Percentiles rank a stretch among this genome's conserved stretches.
phyloP scores from a whole-genome alignment of 805 yeast species.

The Metschnikowia drakensbergensis region DNA sequence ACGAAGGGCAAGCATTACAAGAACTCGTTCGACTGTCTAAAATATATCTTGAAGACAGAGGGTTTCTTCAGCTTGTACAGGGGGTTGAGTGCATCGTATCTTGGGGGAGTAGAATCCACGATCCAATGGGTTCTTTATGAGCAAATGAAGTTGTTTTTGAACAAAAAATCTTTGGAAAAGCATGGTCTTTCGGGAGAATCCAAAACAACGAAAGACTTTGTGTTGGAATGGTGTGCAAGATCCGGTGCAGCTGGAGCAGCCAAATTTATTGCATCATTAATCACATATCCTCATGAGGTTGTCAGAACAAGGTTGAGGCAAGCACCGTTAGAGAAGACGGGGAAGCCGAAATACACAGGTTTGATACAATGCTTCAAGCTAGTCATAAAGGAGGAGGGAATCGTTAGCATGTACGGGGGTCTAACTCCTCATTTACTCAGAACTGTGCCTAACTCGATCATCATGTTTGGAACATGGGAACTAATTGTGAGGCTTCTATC shows the following conservation, averaged over 20 bases:
- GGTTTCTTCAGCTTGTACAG: conserved; percentile 79
- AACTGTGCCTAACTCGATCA: conserved; percentile 96
- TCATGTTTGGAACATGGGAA: conserved; percentile 99
- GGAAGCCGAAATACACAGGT: conserved; percentile 85
- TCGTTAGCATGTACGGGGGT: conserved; percentile 94
- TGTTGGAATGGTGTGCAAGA: conserved; percentile 89
- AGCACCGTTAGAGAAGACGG: conserved; percentile 73
- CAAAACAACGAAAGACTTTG: conserved; percentile 51
- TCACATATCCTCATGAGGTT: conserved; percentile 97
- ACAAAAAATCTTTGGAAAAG: conserved; percentile 41
- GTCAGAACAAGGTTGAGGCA: conserved; percentile 94
- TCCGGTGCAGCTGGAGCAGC: conserved; percentile 98
- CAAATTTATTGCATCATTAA: conserved; percentile 83
- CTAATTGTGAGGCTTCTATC: conserved; percentile 43
- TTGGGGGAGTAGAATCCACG: conserved; percentile 90
- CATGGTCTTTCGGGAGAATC: conserved; percentile 28
- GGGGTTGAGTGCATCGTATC: conserved; percentile 91
- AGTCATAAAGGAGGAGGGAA: conserved; percentile 88
- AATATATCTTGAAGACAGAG: conserved; percentile 65
- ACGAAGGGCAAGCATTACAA: conserved; percentile 62
- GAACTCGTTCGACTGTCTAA: conserved; percentile 81
- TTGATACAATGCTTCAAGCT: conserved; percentile 80
- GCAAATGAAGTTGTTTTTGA: conserved; percentile 77
- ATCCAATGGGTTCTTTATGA: conserved; percentile 96
- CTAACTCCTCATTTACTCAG: conserved; percentile 93